Conservation (phyloP, 192 early-diverging fungal species). For the Phlyctochytrium planicorne region DNA sequence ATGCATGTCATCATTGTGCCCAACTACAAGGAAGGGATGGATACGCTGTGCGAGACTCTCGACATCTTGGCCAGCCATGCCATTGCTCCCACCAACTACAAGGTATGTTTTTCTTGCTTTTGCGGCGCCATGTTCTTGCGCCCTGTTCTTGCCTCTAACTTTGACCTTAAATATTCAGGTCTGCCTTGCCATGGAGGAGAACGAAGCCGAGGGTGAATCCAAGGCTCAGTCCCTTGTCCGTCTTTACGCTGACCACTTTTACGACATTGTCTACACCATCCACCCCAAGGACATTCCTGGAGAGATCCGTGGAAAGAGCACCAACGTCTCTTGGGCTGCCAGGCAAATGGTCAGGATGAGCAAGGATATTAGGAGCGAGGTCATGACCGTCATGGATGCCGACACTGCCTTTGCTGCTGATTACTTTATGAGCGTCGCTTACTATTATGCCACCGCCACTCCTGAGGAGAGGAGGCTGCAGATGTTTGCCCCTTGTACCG, state of each 20-base stretch:
- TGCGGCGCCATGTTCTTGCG: neutral
- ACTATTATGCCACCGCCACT: conserved; percentile 22
- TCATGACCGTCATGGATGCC: conserved; percentile 71
- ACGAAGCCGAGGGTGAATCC: conserved; percentile 44
- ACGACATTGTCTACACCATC: conserved; percentile 62
- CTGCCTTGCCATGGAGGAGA: conserved; percentile 69
- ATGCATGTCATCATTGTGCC: conserved; percentile 66
- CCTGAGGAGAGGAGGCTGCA: conserved; percentile 24
- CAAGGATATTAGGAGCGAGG: conserved; percentile 30
- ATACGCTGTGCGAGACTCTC: conserved; percentile 62
- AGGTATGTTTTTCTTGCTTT: conserved; percentile 35
- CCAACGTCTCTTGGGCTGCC: conserved; percentile 66
- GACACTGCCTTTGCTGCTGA: conserved; percentile 69
- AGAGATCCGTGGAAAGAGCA: conserved; percentile 64
- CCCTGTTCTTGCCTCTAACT: neutral
- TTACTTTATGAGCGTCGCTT: conserved; percentile 50
- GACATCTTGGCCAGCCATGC: conserved; percentile 56
- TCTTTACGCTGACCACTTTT: conserved; percentile 56
- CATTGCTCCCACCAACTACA: conserved; percentile 34
- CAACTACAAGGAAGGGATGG: conserved; percentile 65
- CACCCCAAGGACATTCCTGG: conserved; percentile 60
- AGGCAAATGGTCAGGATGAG: conserved; percentile 32
- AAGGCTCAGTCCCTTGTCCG: conserved; percentile 54
- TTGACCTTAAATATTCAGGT: conserved; percentile 21
- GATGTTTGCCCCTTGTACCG: conserved; percentile 39